phyloP scores from a whole-genome alignment of 768 basidiomycete genomes.

The Lactarius hatsudake region DNA sequence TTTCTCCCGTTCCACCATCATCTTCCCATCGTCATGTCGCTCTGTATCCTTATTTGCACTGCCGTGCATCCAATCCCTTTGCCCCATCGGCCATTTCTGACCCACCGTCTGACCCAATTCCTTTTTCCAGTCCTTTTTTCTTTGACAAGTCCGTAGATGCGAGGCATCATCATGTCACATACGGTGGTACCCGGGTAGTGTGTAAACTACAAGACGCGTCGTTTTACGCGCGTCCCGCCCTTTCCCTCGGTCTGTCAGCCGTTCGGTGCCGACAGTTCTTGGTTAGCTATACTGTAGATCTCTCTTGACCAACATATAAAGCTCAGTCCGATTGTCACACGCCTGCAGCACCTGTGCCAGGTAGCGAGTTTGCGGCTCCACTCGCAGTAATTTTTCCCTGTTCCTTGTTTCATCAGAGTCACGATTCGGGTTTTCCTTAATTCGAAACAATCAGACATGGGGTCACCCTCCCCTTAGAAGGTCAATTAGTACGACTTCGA shows the following conservation, averaged over 20 bases:
- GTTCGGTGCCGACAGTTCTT: not conserved
- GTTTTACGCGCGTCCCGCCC: not conserved
- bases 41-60: constrained; percentile 25
- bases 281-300: not conserved
- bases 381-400: too few relatives aligned
- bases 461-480: too few relatives aligned
- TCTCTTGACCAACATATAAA: not conserved
- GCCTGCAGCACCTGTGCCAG: not conserved
- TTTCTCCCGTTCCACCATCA: constrained; percentile 10
- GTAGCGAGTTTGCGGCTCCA: too few relatives aligned
- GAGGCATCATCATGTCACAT: not conserved
- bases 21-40: constrained; percentile 13
- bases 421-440: too few relatives aligned
- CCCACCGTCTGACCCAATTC: not conserved
- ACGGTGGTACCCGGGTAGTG: not conserved
- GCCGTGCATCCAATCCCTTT: constrained; percentile 14
- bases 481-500: too few relatives aligned
- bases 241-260: not conserved
- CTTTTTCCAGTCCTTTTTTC: not conserved
- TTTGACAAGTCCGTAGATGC: not conserved
- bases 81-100: constrained; percentile 2
- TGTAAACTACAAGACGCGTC: not conserved
- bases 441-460: too few relatives aligned
- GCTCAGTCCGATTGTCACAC: not conserved
- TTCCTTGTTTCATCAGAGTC: too few relatives aligned